Evolutionary conservation across 805 yeast genomes (phyloP), one percentile per base, ranked within the genome.

Genomic region (Deakozyma indianensis): DNA sequence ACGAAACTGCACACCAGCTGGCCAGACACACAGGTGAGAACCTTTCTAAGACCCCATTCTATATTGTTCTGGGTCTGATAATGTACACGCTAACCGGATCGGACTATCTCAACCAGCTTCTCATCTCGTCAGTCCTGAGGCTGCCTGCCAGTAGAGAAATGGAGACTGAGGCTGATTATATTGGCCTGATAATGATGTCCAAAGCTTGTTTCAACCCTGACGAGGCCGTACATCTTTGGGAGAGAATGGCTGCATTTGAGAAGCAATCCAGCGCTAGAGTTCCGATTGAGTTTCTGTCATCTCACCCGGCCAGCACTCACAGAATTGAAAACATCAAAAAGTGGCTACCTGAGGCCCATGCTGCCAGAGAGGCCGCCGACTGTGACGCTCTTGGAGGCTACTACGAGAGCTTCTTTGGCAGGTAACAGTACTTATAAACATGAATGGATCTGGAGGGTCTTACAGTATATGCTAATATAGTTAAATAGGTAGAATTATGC

Each of bases 101-200:
- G 3, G 63, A 70, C 45, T 54, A 64, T 42, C 56, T 83, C 46
- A 74, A 74, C 53, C 70, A 73, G 44, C 51, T 83, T 25, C 60
- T 84, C 15, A 53, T 73, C 22, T 70, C 70, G 23, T 70, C 86
- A 0, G 58, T 77, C 14, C 59, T 87, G 43, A 74, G 77, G 51
- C 74, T 81, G 73, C 96, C 96, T 0, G 83, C 94, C 0, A 83
- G 94, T 1, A 70, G 99, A 55, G 85, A 77, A 48, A 86, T 86
- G 95, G 99, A 92, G 62, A 73, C 86, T 0, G 98, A 92, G 61
- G 97, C 98, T 0, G 98, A 92, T 62, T 80, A 80, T 55, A 88
- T 92, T 24, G 99, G 99, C 0, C 66, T 92, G 49, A 81, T 86
- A 78, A 69, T 90, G 52, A 84, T 90, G 95, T 76, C 95, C 2